These are phyloP conservation scores for Saccharomyces hybrid DNA, from an alignment of 1,139 yeast genomes.

Conservation along the genomic window DNA sequence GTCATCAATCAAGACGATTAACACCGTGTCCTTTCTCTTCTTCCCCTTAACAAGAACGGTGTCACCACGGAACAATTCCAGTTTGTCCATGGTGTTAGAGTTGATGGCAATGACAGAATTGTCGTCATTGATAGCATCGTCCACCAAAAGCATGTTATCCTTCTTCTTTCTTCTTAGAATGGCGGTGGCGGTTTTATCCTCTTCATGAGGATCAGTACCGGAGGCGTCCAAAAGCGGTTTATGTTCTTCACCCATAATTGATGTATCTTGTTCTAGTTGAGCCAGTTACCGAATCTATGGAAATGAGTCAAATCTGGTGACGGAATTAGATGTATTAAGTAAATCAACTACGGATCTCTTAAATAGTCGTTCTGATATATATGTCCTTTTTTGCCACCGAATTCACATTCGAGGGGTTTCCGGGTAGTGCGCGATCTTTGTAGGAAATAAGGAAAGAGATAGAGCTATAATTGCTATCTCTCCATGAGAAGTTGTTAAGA, in stretches of 20 bases:
- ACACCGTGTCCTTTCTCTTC: constrained; percentile 96
- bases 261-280: not conserved
- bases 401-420: constrained; percentile 1
- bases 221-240: constrained; percentile 47
- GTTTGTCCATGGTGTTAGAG: constrained; percentile 88
- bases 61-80: constrained; percentile 95
- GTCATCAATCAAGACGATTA: constrained; percentile 93
- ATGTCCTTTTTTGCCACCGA: constrained; percentile 1
- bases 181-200: constrained; percentile 94
- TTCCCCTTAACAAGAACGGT: constrained; percentile 96
- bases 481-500: not conserved
- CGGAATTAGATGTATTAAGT: not conserved
- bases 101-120: constrained; percentile 94
- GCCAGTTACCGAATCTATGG: not conserved
- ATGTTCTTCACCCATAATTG: constrained; percentile 32
- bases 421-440: not conserved
- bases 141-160: constrained; percentile 83
- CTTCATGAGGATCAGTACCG: constrained; percentile 46
- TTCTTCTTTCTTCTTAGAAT: constrained; percentile 96
- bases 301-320: not conserved
- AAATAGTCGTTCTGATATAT: constrained; percentile 1
- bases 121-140: constrained; percentile 95
- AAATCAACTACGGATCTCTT: not conserved
- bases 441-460: not conserved
- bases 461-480: not conserved